Base-by-base conservation (phyloP, 148 eudicot species). In the Heliosperma pusillum region DNA sequence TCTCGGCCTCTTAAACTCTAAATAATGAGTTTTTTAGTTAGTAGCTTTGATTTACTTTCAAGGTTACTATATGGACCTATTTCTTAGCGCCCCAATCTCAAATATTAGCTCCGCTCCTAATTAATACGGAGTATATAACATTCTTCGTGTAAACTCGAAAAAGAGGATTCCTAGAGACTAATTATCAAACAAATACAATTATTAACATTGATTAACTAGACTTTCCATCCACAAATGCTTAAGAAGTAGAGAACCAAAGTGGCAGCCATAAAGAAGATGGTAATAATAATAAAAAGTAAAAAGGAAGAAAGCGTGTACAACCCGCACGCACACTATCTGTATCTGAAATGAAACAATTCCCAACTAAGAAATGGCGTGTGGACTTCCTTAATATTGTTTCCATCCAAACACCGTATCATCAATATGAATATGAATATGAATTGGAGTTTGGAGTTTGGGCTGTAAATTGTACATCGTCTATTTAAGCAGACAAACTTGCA, bases 271-370 rank as follows among this genome's bases (percentile, higher is more conserved):
- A 27, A 71, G 0, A 7, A n/a, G n/a, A n/a, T n/a, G n/a, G n/a
- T n/a, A n/a, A n/a, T n/a, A n/a, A n/a, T n/a, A n/a, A n/a, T n/a
- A n/a, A n/a, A n/a, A n/a, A n/a, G n/a, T n/a, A n/a, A n/a, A n/a
- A n/a, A n/a, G n/a, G n/a, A n/a, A 9, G 78, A 76, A 76, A 76
- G 72, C 78, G 78, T 76, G 78, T 76, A 17, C 60, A 64, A 56
- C 47, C 72, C 71, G n/a, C 58, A 69, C 58, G 72, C 17, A 69
- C 57, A 22, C 16, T 2, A 36, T 36, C 50, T 10, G 15, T 25
- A 44, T 60, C 40, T 10, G 4, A 22, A 42, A 10, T 21, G 5
- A 12, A 19, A 20, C 10, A 27, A 44, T 19, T 22, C 5, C 78
- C 78, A 65, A 65, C 66, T 67, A 66, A 53, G 78, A 56, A 76